A percentile compares a stretch with the other conserved stretches of the same genome.
Conservation (phyloP, 176 grass and related monocot genomes). For the Paspalum notatum region DNA sequence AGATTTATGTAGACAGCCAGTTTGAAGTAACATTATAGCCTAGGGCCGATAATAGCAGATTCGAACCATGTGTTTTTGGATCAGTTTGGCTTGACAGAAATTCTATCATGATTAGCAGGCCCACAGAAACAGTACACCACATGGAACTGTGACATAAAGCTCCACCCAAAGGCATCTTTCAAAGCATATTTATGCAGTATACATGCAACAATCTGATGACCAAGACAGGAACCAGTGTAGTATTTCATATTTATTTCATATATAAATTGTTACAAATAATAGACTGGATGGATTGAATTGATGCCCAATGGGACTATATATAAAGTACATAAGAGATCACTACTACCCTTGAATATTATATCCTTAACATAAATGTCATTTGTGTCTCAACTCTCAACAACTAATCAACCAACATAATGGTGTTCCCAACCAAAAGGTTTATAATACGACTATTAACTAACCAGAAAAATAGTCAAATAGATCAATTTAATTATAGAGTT, state of each 20-base stretch:
- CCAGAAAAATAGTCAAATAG: background rate
- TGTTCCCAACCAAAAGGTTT: background rate
- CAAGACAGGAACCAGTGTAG: background rate
- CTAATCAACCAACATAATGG: constrained; percentile 9
- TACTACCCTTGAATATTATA: too few relatives aligned
- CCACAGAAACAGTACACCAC: background rate
- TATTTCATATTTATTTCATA: constrained; percentile 1
- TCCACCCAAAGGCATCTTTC: constrained; percentile 13
- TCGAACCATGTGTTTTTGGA: background rate
- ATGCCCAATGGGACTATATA: too few relatives aligned
- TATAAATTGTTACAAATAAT: background rate
- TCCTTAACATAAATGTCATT: background rate
- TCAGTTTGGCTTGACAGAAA: constrained; percentile 1
- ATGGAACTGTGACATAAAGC: background rate
- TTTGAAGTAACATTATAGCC: background rate
- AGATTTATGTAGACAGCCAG: background rate
- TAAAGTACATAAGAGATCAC: too few relatives aligned
- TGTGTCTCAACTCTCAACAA: background rate
- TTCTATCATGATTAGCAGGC: background rate
- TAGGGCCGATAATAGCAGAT: background rate
- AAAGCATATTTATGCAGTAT: background rate
- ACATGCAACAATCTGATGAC: background rate
- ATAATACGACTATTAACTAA: background rate
- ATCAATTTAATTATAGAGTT: background rate
- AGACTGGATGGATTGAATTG: too few relatives aligned